phyloP scores from a whole-genome alignment of 2,329 filamentous ascomycete genomes.

The Metarhizium brunneum region DNA sequence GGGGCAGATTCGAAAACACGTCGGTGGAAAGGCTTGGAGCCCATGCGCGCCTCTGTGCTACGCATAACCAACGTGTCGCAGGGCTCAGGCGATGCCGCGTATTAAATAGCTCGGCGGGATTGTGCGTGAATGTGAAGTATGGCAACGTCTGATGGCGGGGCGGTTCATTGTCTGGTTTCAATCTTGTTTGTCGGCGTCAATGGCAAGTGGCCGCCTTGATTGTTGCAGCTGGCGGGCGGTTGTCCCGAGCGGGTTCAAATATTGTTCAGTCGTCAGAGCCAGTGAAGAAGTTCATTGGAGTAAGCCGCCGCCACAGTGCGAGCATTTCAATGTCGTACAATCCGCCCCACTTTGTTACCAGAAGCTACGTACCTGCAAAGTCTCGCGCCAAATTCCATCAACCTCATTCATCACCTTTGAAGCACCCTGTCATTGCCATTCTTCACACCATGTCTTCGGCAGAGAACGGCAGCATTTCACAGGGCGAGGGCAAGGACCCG shows the following conservation, averaged over 20 bases:
- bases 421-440: neutral
- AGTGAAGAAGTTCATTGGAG: too few species aligned
- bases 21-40: neutral
- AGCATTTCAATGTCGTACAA: too few species aligned
- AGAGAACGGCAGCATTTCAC: constrained; percentile 61
- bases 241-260: too few species aligned
- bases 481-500: constrained; percentile 77
- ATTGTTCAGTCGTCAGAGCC: too few species aligned
- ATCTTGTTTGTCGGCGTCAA: too few species aligned
- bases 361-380: too few species aligned
- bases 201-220: neutral
- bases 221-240: neutral
- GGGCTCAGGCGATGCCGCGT: neutral
- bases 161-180: too few species aligned
- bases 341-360: too few species aligned
- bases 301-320: too few species aligned
- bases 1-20: neutral
- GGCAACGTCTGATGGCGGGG: too few species aligned
- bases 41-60: neutral
- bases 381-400: neutral
- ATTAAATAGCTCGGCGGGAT: too few species aligned
- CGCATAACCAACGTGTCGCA: neutral
- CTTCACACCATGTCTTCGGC: constrained; percentile 4
- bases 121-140: too few species aligned
- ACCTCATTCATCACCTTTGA: neutral